Evolutionary conservation across 805 yeast genomes (phyloP), one percentile per base, ranked within the genome.

Genomic region (Lachancea sp.): DNA sequence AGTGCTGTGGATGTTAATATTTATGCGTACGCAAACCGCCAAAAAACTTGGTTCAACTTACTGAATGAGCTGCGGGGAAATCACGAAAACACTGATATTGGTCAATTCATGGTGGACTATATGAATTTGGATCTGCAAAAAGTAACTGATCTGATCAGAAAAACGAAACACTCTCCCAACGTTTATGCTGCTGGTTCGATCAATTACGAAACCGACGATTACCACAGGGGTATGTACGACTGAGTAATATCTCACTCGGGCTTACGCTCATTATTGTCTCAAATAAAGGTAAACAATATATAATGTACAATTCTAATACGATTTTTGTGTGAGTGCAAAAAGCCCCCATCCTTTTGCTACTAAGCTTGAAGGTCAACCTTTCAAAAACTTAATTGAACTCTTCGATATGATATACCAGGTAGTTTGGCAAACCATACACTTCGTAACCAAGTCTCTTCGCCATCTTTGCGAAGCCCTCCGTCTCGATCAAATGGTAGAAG

Each of bases 391-490:
- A 32, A 16, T 40, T 32, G 20, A 22, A 33, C 37, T 91, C 97
- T 61, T 91, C 87, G 68, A 78, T 83, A 58, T 91, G 99, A 65
- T 78, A 91, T 22, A 93, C 97, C 60, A 91, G 69, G 65, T 93
- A 93, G 66, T 93, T 89, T 44, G 98, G 99, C 60, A 93, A 74
- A 4, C 99, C 99, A 62, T 73, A 83, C 18, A 90, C 89, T 56
- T 83, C 85, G 66, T 93, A 90, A 27, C 95, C 95, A 51, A 93
- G 73, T 56, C 98, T 74, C 66, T 89, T 88, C 36, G 96, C 96
- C 98, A 93, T 93, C 66, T 83, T 84, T n/a, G 93, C 97, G 67
- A 93, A 93, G 15, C 99, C 99, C 68, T 93, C 99, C 9, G 97
- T 90, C 71, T 93, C 99, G 52, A 93, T 89, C 65, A 93, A 74